Base-by-base conservation (phyloP, 768 basidiomycete genomes). In the Suillus tomentosus region DNA sequence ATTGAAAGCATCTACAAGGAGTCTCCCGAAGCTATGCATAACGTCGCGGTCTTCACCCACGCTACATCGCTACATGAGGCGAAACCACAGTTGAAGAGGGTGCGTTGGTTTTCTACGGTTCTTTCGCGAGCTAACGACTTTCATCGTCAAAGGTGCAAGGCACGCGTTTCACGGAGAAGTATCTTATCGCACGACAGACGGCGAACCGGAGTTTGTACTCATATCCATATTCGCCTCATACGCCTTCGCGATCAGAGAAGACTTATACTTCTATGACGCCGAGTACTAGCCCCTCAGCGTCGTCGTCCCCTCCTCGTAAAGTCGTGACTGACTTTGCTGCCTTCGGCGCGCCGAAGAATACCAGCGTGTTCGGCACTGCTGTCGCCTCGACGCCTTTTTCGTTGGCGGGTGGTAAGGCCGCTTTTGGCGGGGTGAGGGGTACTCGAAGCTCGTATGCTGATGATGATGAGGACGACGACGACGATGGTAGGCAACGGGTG, bases 81-180 rank as follows among this genome's bases (percentile, higher is more conserved):
- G 1, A 82, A 90, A 62, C 88, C 91, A 3, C 77, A 86, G 58
- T 81, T 98, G 65, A 89, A 92, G 78, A 88, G 89, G 79, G 96
- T 95, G 72, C 65, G 82, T 74, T 48, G 36, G 53, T 1, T 15
- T 22, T 51, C 24, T 31, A 58, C 34, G 6, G n/a, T 53, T 39
- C 63, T 48, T 17, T 64, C 60, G 42, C 65, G 40, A 68, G 47
- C 27, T 14, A 3, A 36, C 51, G 36, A 45, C 60, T 34, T 40
- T 61, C 62, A 64, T 40, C 62, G 60, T 65, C 47, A 5, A 73
- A 97, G 95, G 92, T 97, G 55, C 87, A 89, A 57, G 94, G 94
- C n/a, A 93, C 94, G 48, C 91, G 96, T 3, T 96, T 98, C 80
- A 98, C 96, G 22, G 96, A 99, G 69, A 96, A 96, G 76, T 99